Evolutionary conservation across 2,329 filamentous ascomycete species (phyloP), one percentile per base, ranked within the genome.

Genomic region (Graphiopsis chlorocephala): DNA sequence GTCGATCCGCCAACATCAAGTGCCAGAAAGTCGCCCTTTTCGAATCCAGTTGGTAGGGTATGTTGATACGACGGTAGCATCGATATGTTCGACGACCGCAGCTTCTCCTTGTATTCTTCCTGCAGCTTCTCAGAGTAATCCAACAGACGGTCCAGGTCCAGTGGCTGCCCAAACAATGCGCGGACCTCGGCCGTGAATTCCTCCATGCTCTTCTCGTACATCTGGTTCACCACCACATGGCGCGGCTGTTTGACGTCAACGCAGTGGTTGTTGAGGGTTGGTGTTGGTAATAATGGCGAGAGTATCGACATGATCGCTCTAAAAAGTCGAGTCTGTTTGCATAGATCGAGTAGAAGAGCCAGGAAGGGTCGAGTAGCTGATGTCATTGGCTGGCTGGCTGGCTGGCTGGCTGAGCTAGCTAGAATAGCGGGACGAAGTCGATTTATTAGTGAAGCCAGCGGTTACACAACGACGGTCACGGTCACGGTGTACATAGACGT

Each of bases 31-130:
- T 85, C 85, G 10, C 87, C 87, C 57, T 76, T 79, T 73, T 89
- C 87, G 56, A 80, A 73, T 4, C 87, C 87, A 5, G 82, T 83
- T 1, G 87, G 87, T 6, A 89, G 78, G 20, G 83, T 83, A 72
- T 88, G 81, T 72, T 85, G 87, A 76, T 86, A 88, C 5, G 87
- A 89, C 2, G 87, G 87, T 62, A 89, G 78, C 87, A 89, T 89
- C 76, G 84, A 87, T 65, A 85, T 83, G 26, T 84, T 81, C 73
- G 83, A 86, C 48, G 80, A 77, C 69, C 84, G 80, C 31, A 88
- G 77, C 68, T 83, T 84, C 59, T 82, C 78, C 60, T 78, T 77
- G 69, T 87, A 86, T 69, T 88, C 84, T 26, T 78, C 76, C 66
- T 81, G 78, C 66, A 84, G 72, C 65, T 75, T 72, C 55, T 68